These are phyloP conservation scores for Alternaria sp. DNA, from an alignment of 2,329 filamentous ascomycete species.

Conservation along the genomic window DNA sequence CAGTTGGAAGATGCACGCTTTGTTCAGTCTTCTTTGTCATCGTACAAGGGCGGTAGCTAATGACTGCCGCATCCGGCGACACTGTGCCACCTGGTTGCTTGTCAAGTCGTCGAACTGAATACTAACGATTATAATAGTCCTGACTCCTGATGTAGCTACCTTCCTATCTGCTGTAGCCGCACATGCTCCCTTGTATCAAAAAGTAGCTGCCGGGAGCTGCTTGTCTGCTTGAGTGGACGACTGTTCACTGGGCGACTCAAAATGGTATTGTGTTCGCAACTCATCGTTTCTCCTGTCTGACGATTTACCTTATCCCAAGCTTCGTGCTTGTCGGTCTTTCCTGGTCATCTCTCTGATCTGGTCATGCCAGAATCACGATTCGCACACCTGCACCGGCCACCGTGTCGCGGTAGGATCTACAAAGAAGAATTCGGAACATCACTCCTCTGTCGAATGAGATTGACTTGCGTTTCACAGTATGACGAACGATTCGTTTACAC, in stretches of 20 bases:
- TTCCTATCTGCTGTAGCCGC: neutral
- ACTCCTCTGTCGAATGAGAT: neutral
- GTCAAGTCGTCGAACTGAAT: neutral
- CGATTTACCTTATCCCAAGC: neutral
- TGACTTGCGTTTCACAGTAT: conserved; percentile 13
- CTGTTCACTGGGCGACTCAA: neutral
- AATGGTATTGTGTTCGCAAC: neutral
- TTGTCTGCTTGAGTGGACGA: neutral
- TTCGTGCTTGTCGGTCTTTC: neutral
- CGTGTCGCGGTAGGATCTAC: neutral
- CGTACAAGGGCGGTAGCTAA: neutral
- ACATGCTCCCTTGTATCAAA: neutral
- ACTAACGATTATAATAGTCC: neutral
- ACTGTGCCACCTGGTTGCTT: neutral
- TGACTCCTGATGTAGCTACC: neutral
- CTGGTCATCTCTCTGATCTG: neutral
- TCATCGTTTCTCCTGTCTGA: neutral
- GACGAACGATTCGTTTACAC: conserved; percentile 32
- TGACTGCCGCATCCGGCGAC: neutral
- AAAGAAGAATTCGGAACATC: neutral
- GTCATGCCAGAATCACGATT: neutral
- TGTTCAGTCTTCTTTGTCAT: neutral
- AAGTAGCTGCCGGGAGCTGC: neutral
- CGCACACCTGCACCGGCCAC: conserved; percentile 4
- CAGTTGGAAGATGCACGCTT: neutral